Evolutionary conservation across 2,329 filamentous ascomycete genomes (phyloP).

Genomic region (Fusarium phyllophilum): DNA sequence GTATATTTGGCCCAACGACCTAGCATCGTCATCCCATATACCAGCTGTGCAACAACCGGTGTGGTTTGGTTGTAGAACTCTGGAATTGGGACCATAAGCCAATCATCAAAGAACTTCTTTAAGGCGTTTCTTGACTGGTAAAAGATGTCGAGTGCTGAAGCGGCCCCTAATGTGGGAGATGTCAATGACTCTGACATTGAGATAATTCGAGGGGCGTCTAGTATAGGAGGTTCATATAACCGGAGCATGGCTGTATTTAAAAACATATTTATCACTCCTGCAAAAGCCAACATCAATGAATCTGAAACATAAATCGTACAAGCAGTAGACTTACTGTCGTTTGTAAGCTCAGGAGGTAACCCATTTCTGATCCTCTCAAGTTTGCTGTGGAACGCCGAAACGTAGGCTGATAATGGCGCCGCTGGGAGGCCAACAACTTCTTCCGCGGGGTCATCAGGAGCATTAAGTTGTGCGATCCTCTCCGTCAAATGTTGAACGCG

Average conservation of each 20-base stretch:
- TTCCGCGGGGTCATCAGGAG: conserved; percentile 49
- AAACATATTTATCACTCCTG: conserved; percentile 54
- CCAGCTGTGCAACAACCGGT: conserved; percentile 56
- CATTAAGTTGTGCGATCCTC: conserved; percentile 57
- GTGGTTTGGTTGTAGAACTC: conserved; percentile 60
- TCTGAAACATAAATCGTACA: fast-evolving
- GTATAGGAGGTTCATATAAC: conserved; percentile 59
- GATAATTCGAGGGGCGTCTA: conserved; percentile 54
- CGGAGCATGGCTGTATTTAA: conserved; percentile 55
- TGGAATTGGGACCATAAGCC: conserved; percentile 55
- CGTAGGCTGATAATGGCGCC: conserved; percentile 57
- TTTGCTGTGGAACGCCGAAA: conserved; percentile 58
- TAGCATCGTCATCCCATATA: conserved; percentile 62
- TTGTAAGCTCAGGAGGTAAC: conserved; percentile 49
- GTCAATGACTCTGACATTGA: conserved; percentile 57
- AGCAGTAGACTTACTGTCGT: conserved; percentile 50
- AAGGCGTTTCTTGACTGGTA: conserved; percentile 60
- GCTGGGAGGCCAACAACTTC: conserved; percentile 49
- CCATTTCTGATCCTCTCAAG: conserved; percentile 54
- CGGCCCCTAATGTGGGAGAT: conserved; percentile 48
- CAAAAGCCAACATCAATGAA: neutral
- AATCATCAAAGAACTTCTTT: conserved; percentile 60
- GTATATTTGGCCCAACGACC: conserved; percentile 62
- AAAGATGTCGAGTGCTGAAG: conserved; percentile 60
- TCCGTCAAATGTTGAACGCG: conserved; percentile 62